Base-by-base conservation (phyloP, 306 rosid genomes). In the Herpetospermum pedunculosum region DNA sequence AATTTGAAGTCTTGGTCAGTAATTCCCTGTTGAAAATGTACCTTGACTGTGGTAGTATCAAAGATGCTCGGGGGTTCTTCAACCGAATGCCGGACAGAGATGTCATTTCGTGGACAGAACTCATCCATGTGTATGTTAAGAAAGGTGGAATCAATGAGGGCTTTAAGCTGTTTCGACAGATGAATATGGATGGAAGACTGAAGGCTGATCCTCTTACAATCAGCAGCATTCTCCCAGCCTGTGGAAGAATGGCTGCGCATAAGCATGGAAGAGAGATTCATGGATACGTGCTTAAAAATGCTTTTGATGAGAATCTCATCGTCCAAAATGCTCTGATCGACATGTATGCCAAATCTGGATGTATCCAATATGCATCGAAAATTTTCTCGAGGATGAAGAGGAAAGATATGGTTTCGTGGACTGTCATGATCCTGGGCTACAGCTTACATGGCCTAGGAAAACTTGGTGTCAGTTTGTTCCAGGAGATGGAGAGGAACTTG, bases 261-360 rank as follows among this genome's bases (percentile, higher is more conserved):
- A 85, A 84, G 80, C 94, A 79, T 23, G 96, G 94, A 37, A 85
- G 77, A 75, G 92, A 90, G 55, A 77, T 87, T 74, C 96, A 90
- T 62, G 94, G 86, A 7, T 86, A 79, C 79, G 71, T 88, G 82
- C 83, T 90, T 73, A 82, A 89, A 63, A 83, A 77, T 65, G 62
- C 81, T 40, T 40, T 82, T 16, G 63, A 41, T 26, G 72, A 80
- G 78, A 88, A 88, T 78, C 79, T 81, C 47, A 76, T 77, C n/a
- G 85, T 88, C 53, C 77, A 70, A 63, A 90, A 90, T 81, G 88
- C 96, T 41, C 72, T 88, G 8, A 80, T 81, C 73, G 96, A 90
- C 49, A 87, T 85, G 94, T 86, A 90, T 77, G 90, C 78, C 10
- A 88, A 88, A 77, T 85, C 94, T 8, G 96, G 94, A 72, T 84